Base-by-base conservation (phyloP, 352 stramenopile genomes). In the Pythium sukuiense region DNA sequence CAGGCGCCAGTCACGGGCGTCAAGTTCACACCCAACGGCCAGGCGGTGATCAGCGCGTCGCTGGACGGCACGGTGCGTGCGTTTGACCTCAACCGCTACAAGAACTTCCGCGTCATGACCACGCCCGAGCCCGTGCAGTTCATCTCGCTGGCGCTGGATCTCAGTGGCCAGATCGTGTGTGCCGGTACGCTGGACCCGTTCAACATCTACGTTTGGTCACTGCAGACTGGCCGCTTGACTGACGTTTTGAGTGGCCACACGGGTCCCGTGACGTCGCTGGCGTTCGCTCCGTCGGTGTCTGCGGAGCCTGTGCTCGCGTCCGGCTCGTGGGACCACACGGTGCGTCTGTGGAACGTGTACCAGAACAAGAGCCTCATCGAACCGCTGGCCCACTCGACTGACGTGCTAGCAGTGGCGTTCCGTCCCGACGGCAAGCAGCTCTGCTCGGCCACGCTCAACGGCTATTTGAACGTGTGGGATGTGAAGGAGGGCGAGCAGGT, bases 291-390 rank as follows among this genome's bases (percentile, higher is more conserved):
- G 39, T 92, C 84, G 6, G 83, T 82, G 2, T 80, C 88, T 70
- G 60, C 87, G 0, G 88, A 96, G 69, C 86, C 86, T 1, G 79
- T 97, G 54, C 81, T 99, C 4, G 97, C 97, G 0, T 99, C 93
- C 27, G 95, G 86, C 45, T 99, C 96, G 20, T 99, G 98, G 98
- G 98, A 99, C 73, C 95, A 98, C 53, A 99, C 94, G 1, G 93
- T 99, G 29, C 98, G 98, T 41, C 79, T 99, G 8, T 99, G 97
- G 98, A 98, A 99, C 73, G 72, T 99, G 35, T 99, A 98, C 82
- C 97, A 98, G 59, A 95, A 85, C 60, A 97, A 98, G 65, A 88
- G 82, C 43, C 83, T 93, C 48, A 95, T 96, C 16, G 96, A 99
- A 76, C 98, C 91, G 26, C 85, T 99, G 4, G 89, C 96, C 48